Conservation (phyloP, 306 rosid species). For the Gillenia trifoliata region DNA sequence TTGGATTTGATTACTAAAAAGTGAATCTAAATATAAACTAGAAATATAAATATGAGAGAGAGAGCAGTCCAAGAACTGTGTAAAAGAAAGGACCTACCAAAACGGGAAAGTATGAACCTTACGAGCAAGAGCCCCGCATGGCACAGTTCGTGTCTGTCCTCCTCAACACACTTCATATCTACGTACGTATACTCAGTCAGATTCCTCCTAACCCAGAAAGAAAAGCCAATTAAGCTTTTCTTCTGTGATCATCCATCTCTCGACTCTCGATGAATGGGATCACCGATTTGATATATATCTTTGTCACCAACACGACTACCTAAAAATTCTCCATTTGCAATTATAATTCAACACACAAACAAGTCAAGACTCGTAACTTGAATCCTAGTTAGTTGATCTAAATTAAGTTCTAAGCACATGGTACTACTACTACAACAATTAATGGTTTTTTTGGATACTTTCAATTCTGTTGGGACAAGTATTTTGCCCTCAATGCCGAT, state of each 20-base stretch:
- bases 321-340: conserved; percentile 26
- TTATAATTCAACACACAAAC: background rate
- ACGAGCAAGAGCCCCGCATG: conserved; percentile 20
- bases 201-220: conserved; percentile 14
- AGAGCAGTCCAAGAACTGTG: background rate
- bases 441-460: background rate
- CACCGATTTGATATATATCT: conserved; percentile 18
- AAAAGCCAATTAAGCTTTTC: conserved; percentile 13
- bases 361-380: background rate
- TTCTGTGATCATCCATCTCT: background rate
- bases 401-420: background rate
- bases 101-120: conserved; percentile 15
- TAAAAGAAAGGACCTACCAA: conserved; percentile 6
- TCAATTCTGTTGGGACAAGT: background rate
- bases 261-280: conserved; percentile 16
- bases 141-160: conserved; percentile 18
- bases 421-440: background rate
- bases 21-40: background rate
- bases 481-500: too few species aligned
- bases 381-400: background rate
- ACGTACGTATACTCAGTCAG: background rate
- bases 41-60: background rate
- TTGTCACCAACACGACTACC: conserved; percentile 32
- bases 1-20: background rate
- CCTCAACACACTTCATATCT: conserved; percentile 1